phyloP scores from a whole-genome alignment of 1,284 basidiomycete genomes.

The Ustilago nuda region DNA sequence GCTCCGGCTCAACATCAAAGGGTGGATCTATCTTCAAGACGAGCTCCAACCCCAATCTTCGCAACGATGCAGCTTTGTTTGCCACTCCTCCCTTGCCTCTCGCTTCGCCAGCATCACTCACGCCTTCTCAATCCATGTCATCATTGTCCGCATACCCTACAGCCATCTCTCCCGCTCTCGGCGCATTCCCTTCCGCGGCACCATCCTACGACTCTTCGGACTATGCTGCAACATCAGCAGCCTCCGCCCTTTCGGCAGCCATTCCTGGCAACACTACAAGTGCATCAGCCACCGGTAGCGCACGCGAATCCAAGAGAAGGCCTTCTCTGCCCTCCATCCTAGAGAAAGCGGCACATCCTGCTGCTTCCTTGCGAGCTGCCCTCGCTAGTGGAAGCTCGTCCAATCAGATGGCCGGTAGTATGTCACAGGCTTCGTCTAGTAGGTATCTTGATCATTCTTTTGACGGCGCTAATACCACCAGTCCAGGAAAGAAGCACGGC shows the following conservation, averaged over 20 bases:
- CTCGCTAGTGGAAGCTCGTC: slow-evolving; percentile 35
- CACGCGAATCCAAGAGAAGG: slow-evolving; percentile 47
- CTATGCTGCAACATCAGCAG: not conserved
- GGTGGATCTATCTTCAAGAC: slow-evolving; percentile 30
- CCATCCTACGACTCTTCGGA: slow-evolving; percentile 4
- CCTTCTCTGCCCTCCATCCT: slow-evolving; percentile 59
- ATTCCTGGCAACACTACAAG: slow-evolving; percentile 1
- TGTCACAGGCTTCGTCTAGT: slow-evolving; percentile 24
- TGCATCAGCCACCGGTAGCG: slow-evolving; percentile 11
- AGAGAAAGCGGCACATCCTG: slow-evolving; percentile 63
- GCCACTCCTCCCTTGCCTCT: slow-evolving; percentile 15
- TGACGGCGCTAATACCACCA: slow-evolving; percentile 17
- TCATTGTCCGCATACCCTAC: not conserved
- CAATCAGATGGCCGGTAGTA: slow-evolving; percentile 13
- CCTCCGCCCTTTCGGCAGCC: slow-evolving; percentile 16
- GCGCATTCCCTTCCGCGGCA: slow-evolving; percentile 3
- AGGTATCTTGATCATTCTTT: slow-evolving; percentile 24
- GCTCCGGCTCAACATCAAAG: slow-evolving; percentile 5
- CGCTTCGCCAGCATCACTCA: slow-evolving; percentile 31
- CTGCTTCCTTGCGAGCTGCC: slow-evolving; percentile 56
- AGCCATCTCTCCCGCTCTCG: slow-evolving; percentile 2
- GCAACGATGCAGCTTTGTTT: slow-evolving; percentile 8
- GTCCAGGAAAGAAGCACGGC: slow-evolving; percentile 34
- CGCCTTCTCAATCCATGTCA: slow-evolving; percentile 10
- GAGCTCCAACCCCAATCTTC: slow-evolving; percentile 56